Percentiles rank a stretch among this genome's conserved stretches.
Evolutionary conservation across 305 asterid species (phyloP).

Genomic region (Solanum hybrid): DNA sequence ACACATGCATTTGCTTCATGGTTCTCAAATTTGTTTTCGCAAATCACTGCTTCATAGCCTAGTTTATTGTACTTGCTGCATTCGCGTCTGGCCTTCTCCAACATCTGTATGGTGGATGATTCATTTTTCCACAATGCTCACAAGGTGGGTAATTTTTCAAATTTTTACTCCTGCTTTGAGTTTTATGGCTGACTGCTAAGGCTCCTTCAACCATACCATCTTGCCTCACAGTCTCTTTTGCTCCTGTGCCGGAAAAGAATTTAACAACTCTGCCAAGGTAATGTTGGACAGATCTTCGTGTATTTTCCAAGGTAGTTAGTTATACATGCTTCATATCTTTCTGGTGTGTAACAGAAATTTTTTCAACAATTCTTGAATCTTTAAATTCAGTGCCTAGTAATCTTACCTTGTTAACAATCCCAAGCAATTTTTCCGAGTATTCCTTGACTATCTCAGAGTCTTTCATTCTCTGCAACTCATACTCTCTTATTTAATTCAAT

Average conservation of each 20-base stretch:
- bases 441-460: not conserved
- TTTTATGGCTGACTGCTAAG: not conserved
- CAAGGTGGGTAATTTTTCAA: not conserved
- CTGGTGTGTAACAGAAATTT: not conserved
- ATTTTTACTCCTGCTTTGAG: not conserved
- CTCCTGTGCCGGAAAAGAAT: not conserved
- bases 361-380: not conserved
- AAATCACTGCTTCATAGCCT: not conserved
- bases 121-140: not conserved
- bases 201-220: not conserved
- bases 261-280: not conserved
- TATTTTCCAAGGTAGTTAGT: not conserved
- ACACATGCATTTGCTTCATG: not conserved
- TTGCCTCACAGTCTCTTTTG: not conserved
- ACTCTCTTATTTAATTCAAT: not conserved
- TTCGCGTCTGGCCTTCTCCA: not conserved
- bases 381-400: not conserved
- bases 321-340: not conserved
- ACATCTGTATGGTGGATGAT: not conserved
- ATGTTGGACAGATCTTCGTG: not conserved
- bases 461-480: not conserved
- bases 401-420: not conserved
- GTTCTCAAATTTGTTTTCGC: not conserved
- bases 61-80: not conserved
- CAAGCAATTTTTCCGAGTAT: not conserved